Conservation (phyloP, 352 stramenopile genomes). For the Phytophthora vignae region DNA sequence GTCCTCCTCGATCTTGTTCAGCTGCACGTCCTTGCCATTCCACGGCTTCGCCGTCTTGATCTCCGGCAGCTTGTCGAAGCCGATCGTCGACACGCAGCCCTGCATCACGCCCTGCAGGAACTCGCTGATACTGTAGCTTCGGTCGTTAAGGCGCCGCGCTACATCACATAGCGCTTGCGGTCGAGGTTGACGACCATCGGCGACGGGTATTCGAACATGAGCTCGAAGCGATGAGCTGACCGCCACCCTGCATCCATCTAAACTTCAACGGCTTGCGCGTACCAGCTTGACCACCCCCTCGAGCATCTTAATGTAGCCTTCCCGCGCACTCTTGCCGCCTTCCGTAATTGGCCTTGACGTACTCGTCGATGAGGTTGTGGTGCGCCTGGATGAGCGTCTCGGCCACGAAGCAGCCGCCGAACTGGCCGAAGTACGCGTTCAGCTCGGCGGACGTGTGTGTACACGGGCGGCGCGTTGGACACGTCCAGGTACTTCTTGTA, state of each 20-base stretch:
- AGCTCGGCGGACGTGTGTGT: constrained; percentile 67
- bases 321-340: constrained; percentile 81
- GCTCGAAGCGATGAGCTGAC: constrained; percentile 83
- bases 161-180: constrained; percentile 85
- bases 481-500: constrained; percentile 65
- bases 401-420: constrained; percentile 97
- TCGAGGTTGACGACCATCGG: constrained; percentile 90
- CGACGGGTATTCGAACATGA: constrained; percentile 93
- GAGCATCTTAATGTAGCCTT: constrained; percentile 87
- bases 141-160: constrained; percentile 76
- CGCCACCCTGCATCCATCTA: constrained; percentile 90
- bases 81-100: constrained; percentile 68
- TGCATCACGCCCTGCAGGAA: constrained; percentile 83
- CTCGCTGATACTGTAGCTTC: constrained; percentile 71
- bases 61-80: constrained; percentile 65
- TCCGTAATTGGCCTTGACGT: constrained; percentile 94
- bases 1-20: constrained; percentile 78
- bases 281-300: constrained; percentile 86
- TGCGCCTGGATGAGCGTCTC: constrained; percentile 98
- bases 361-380: constrained; percentile 95
- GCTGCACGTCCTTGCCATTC: constrained; percentile 85
- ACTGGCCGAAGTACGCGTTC: constrained; percentile 92
- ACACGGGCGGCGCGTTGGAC: constrained; percentile 81
- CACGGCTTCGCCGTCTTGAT: constrained; percentile 76
- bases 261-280: constrained; percentile 92